A percentile compares a stretch with the other conserved stretches of the same genome.
phyloP scores from a whole-genome alignment of 2,329 filamentous ascomycete species.

The Stagonosporopsis cucurbitacearum region DNA sequence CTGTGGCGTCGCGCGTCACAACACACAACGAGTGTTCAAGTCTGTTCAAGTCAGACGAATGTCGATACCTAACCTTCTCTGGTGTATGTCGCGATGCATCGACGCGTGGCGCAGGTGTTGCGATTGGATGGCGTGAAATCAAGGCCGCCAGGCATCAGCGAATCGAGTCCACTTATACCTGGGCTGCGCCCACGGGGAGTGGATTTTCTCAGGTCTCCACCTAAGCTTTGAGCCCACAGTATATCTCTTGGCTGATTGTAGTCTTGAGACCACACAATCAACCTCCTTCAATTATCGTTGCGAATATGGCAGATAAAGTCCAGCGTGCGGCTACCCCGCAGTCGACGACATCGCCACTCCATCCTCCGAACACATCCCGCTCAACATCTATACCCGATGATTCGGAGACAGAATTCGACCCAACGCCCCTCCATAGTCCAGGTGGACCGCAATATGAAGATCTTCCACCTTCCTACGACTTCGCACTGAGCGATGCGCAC shows the following conservation, averaged over 20 bases:
- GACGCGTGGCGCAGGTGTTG: conserved; percentile 7
- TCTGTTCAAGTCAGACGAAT: background rate
- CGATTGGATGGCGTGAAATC: background rate
- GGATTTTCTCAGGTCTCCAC: conserved; percentile 1
- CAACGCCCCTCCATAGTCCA: conserved; percentile 41
- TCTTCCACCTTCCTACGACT: conserved; percentile 47
- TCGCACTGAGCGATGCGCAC: conserved; percentile 42
- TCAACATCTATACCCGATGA: conserved; percentile 42
- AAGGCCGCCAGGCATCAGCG: conserved; percentile 13
- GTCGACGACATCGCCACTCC: conserved; percentile 23
- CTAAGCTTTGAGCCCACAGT: background rate
- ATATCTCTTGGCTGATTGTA: conserved; percentile 7
- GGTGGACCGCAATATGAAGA: conserved; percentile 46
- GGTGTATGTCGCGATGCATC: background rate
- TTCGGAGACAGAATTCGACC: conserved; percentile 41
- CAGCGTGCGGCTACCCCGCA: conserved; percentile 19
- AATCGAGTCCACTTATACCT: conserved; percentile 4
- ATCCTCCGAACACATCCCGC: conserved; percentile 34
- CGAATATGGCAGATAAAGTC: conserved; percentile 28
- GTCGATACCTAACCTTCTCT: background rate
- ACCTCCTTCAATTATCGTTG: background rate
- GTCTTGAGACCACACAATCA: background rate
- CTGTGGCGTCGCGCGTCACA: background rate
- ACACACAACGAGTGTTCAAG: background rate
- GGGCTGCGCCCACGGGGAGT: conserved; percentile 13